Conservation (phyloP, 1,284 basidiomycete genomes). For the Rugosomyces carneus region DNA sequence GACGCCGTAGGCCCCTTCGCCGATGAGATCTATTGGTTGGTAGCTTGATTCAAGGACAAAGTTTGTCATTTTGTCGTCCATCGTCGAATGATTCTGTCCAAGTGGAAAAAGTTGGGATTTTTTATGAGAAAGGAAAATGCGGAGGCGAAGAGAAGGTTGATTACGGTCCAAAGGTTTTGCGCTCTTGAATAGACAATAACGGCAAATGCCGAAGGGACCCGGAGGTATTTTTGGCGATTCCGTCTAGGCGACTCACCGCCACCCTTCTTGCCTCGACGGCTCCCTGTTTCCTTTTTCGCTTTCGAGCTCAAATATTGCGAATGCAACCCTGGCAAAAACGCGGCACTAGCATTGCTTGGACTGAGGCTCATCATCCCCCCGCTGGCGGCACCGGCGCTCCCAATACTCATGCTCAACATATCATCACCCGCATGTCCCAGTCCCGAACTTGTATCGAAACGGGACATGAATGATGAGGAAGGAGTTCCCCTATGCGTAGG, state of each 20-base stretch:
- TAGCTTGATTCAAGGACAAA: constrained; percentile 65
- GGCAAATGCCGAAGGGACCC: constrained; percentile 8
- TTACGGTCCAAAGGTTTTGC: background rate
- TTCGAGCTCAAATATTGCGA: constrained; percentile 52
- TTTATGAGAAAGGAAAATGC: background rate
- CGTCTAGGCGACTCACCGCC: too few relatives aligned
- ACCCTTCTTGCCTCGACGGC: too few relatives aligned
- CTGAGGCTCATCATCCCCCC: constrained; percentile 30
- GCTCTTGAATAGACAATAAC: constrained; percentile 9
- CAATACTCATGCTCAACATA: constrained; percentile 30
- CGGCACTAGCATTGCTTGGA: constrained; percentile 70
- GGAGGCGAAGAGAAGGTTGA: background rate
- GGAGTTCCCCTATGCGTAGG: constrained; percentile 26
- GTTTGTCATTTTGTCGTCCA: constrained; percentile 45
- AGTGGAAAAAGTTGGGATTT: too few relatives aligned
- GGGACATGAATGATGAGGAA: constrained; percentile 25
- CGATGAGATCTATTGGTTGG: constrained; percentile 72
- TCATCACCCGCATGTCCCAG: constrained; percentile 24
- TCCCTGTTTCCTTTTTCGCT: constrained; percentile 25
- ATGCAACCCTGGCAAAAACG: constrained; percentile 66
- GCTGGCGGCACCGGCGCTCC: constrained; percentile 20
- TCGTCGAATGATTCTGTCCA: too few relatives aligned
- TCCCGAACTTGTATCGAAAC: constrained; percentile 21
- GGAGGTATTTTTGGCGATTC: background rate
- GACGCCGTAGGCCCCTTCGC: constrained; percentile 80